These are phyloP conservation scores for Neurospora hispaniola DNA, from an alignment of 495 filamentous ascomycete genomes.

Conservation along the genomic window DNA sequence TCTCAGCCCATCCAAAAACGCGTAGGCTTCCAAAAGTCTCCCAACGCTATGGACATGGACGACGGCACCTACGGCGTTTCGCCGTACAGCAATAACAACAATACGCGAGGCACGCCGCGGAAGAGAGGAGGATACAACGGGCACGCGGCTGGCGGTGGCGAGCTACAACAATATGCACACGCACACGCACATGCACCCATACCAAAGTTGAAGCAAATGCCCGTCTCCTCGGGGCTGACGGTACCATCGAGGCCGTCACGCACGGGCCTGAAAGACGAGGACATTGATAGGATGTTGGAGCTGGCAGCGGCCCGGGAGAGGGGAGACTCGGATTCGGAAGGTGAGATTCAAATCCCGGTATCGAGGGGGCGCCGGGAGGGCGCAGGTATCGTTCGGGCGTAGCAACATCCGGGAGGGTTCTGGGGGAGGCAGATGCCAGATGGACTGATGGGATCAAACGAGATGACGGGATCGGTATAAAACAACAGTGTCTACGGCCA, in stretches of 20 bases:
- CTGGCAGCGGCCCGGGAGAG: constrained; percentile 23
- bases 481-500: not conserved
- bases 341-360: constrained; percentile 35
- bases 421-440: not conserved
- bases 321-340: constrained; percentile 37
- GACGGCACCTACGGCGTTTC: constrained; percentile 10
- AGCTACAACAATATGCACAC: not conserved
- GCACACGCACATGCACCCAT: constrained; percentile 5
- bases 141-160: not conserved
- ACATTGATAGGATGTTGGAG: constrained; percentile 39
- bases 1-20: constrained; percentile 26
- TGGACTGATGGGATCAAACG: not conserved
- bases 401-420: not conserved
- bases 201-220: constrained; percentile 22
- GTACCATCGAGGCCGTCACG: constrained; percentile 22
- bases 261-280: constrained; percentile 28
- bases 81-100: constrained; percentile 20
- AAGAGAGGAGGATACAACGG: constrained; percentile 25
- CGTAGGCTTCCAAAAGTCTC: constrained; percentile 37
- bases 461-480: not conserved
- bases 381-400: not conserved
- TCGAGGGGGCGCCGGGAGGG: constrained; percentile 20
- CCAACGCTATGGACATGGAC: constrained; percentile 34
- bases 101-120: constrained; percentile 30
- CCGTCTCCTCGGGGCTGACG: constrained; percentile 28